Conservation (phyloP, 345 rosid species). For the Nasturtium officinale region DNA sequence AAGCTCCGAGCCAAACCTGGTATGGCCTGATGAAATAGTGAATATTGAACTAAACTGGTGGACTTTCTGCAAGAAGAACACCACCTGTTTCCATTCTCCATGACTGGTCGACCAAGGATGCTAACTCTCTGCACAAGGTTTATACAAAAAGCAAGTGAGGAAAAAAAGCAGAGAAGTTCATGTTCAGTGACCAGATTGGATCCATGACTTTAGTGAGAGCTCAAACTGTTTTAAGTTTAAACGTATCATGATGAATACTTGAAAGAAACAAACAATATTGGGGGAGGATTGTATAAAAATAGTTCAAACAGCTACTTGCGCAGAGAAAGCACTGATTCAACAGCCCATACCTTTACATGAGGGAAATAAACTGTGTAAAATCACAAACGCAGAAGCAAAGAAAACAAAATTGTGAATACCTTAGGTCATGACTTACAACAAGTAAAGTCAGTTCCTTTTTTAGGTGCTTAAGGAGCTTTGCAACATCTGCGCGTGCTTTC, state of each 20-base stretch:
- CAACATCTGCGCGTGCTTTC: constrained; percentile 92
- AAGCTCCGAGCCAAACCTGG: constrained; percentile 43
- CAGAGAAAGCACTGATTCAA: constrained; percentile 2
- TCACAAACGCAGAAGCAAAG: constrained; percentile 30
- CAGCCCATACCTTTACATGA: not conserved
- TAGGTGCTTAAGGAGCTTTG: constrained; percentile 81
- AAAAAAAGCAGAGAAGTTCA: constrained; percentile 16
- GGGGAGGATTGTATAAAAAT: not conserved
- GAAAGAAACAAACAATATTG: not conserved
- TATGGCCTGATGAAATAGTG: constrained; percentile 23
- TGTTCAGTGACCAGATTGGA: not conserved
- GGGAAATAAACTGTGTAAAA: constrained; percentile 16
- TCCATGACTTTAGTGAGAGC: not conserved
- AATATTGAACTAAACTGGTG: constrained; percentile 47
- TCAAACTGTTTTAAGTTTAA: not conserved
- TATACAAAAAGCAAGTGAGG: constrained; percentile 7
- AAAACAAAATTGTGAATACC: constrained; percentile 50
- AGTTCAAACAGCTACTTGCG: constrained; percentile 8
- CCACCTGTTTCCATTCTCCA: constrained; percentile 98
- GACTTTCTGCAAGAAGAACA: constrained; percentile 58
- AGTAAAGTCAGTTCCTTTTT: constrained; percentile 82
- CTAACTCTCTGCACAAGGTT: constrained; percentile 61
- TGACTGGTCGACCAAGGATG: constrained; percentile 72
- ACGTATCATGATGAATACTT: not conserved
- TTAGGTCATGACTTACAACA: constrained; percentile 93